These are phyloP conservation scores for Colletotrichum incanum DNA, from an alignment of 2,329 filamentous ascomycete genomes.

Conservation along the genomic window DNA sequence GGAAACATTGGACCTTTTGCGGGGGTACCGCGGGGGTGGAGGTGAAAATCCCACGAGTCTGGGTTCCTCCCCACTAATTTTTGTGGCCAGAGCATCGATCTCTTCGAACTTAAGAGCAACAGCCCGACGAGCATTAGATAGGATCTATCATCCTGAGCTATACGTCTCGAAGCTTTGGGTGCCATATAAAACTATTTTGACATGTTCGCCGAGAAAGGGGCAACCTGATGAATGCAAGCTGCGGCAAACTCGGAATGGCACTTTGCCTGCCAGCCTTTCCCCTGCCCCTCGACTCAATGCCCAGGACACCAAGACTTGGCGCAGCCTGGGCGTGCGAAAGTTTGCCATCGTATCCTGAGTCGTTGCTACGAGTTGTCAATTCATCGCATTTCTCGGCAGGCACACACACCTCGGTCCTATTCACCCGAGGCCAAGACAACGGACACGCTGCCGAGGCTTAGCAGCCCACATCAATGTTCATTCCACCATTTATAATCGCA, in stretches of 20 bases:
- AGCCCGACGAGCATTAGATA: background rate
- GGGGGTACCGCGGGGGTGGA: background rate
- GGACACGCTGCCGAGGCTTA: background rate
- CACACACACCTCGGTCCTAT: background rate
- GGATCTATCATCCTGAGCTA: background rate
- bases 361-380: too few species aligned
- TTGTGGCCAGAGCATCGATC: background rate
- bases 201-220: background rate
- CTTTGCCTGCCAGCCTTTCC: background rate
- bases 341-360: background rate
- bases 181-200: background rate
- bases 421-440: background rate
- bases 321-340: background rate
- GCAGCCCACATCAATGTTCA: background rate
- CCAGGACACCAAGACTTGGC: too few species aligned
- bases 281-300: background rate
- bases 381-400: background rate
- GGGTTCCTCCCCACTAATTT: background rate
- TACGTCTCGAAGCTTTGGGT: background rate
- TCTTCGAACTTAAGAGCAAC: too few species aligned
- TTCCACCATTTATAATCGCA: background rate
- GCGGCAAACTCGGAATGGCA: background rate
- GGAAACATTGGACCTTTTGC: background rate
- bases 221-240: background rate
- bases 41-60: background rate